phyloP scores from a whole-genome alignment of 495 filamentous ascomycete genomes.

The Penicillium macrosclerotiorum region DNA sequence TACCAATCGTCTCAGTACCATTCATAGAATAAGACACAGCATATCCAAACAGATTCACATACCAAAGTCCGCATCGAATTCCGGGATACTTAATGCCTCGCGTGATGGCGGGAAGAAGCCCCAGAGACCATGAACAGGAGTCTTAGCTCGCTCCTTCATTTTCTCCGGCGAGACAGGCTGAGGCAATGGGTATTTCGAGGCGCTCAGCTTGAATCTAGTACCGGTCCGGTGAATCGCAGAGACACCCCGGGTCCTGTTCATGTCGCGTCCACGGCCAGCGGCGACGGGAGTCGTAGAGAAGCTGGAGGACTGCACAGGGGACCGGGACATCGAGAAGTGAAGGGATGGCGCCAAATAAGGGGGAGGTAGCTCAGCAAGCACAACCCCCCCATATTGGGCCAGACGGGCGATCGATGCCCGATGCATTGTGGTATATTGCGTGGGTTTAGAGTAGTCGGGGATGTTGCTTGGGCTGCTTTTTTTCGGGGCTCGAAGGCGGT shows the following conservation, averaged over 20 bases:
- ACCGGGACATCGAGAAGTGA: conserved; percentile 36
- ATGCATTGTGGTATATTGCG: conserved; percentile 35
- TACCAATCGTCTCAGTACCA: conserved; percentile 18
- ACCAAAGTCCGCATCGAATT: conserved; percentile 67
- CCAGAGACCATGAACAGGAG: conserved; percentile 86
- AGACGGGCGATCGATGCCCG: conserved; percentile 35
- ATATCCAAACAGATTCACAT: conserved; percentile 13
- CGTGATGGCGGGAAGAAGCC: conserved; percentile 75
- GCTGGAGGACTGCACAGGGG: conserved; percentile 37
- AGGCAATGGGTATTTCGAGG: conserved; percentile 70
- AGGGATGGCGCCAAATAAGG: conserved; percentile 46
- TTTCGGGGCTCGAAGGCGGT: conserved; percentile 16
- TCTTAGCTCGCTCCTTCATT: conserved; percentile 41
- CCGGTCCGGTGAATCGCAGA: conserved; percentile 76
- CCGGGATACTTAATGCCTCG: conserved; percentile 63
- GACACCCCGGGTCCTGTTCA: conserved; percentile 64
- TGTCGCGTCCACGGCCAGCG: conserved; percentile 38
- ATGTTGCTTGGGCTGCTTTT: conserved; percentile 12
- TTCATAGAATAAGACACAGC: neutral
- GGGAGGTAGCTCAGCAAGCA: conserved; percentile 40
- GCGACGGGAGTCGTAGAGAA: conserved; percentile 45
- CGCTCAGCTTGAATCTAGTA: conserved; percentile 64
- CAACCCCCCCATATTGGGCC: conserved; percentile 32
- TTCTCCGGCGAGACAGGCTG: conserved; percentile 58
- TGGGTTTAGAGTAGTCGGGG: conserved; percentile 9